These are phyloP conservation scores for Neofusicoccum parvum DNA, from an alignment of 2,329 filamentous ascomycete genomes.

Conservation along the genomic window DNA sequence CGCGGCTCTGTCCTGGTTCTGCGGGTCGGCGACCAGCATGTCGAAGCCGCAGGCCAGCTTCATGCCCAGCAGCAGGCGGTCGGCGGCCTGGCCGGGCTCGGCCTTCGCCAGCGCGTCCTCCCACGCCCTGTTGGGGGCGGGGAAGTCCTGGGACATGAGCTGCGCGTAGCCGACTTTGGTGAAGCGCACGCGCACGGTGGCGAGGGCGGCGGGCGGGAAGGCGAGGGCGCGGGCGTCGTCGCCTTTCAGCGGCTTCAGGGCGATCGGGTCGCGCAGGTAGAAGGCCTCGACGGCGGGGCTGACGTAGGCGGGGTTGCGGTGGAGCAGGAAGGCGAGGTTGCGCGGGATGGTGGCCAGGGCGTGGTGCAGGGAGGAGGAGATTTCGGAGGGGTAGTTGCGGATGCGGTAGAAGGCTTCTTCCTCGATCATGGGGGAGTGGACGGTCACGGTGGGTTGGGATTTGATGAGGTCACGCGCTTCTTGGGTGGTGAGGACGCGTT, in stretches of 20 bases:
- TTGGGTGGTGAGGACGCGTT: constrained; percentile 56
- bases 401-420: constrained; percentile 22
- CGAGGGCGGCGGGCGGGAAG: constrained; percentile 78
- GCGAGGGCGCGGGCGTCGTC: constrained; percentile 55
- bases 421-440: constrained; percentile 75
- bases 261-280: constrained; percentile 82
- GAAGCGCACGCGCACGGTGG: constrained; percentile 77
- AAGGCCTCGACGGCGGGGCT: constrained; percentile 87
- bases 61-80: constrained; percentile 72
- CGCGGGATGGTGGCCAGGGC: constrained; percentile 75
- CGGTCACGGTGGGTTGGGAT: constrained; percentile 53
- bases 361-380: constrained; percentile 74
- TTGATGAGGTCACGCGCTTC: constrained; percentile 66
- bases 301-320: constrained; percentile 73
- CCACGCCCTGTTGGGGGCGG: constrained; percentile 60
- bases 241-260: constrained; percentile 66
- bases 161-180: constrained; percentile 91
- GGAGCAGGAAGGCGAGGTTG: constrained; percentile 77
- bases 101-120: constrained; percentile 40
- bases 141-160: constrained; percentile 81
- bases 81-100: constrained; percentile 33
- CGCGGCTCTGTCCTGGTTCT: constrained; percentile 67
- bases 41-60: constrained; percentile 90
- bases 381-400: constrained; percentile 49
- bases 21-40: constrained; percentile 72